Evolutionary conservation across 495 filamentous ascomycete genomes (phyloP).

Genomic region (Tuber brumale): DNA sequence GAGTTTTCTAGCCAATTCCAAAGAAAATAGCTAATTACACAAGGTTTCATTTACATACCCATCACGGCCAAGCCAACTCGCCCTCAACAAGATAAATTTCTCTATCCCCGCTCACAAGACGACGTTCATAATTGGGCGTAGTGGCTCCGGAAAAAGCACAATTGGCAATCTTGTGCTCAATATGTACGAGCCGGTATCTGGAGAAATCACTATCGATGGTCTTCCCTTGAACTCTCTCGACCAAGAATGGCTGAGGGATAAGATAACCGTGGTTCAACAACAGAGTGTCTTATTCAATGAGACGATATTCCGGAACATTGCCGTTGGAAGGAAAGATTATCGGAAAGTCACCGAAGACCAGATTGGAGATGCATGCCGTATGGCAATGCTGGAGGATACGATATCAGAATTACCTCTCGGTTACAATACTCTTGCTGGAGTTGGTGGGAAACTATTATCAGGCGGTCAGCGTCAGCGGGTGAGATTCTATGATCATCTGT

Average conservation of each 20-base stretch:
- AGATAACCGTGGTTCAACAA: constrained; percentile 79
- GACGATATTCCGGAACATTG: constrained; percentile 71
- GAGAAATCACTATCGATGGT: constrained; percentile 65
- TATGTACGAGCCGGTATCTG: constrained; percentile 63
- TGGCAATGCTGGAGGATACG: constrained; percentile 66
- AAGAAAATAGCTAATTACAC: not conserved
- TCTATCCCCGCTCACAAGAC: constrained; percentile 66
- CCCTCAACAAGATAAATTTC: constrained; percentile 56
- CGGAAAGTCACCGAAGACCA: constrained; percentile 49
- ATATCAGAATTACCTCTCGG: constrained; percentile 67
- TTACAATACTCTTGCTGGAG: constrained; percentile 65
- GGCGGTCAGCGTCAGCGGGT: constrained; percentile 79
- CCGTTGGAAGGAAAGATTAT: constrained; percentile 58
- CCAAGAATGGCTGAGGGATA: constrained; percentile 66
- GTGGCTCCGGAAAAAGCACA: constrained; percentile 92
- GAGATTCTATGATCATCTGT: constrained; percentile 8
- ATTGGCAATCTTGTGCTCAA: constrained; percentile 69
- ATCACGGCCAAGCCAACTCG: constrained; percentile 57
- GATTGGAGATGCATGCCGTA: constrained; percentile 54
- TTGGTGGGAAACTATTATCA: constrained; percentile 64
- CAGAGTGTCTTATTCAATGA: constrained; percentile 77
- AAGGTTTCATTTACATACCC: constrained; percentile 83
- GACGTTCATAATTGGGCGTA: constrained; percentile 77
- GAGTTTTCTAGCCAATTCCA: constrained; percentile 38
- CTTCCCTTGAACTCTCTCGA: constrained; percentile 57